phyloP scores from a whole-genome alignment of 208 protist genomes.

The Eutreptiella sp. region DNA sequence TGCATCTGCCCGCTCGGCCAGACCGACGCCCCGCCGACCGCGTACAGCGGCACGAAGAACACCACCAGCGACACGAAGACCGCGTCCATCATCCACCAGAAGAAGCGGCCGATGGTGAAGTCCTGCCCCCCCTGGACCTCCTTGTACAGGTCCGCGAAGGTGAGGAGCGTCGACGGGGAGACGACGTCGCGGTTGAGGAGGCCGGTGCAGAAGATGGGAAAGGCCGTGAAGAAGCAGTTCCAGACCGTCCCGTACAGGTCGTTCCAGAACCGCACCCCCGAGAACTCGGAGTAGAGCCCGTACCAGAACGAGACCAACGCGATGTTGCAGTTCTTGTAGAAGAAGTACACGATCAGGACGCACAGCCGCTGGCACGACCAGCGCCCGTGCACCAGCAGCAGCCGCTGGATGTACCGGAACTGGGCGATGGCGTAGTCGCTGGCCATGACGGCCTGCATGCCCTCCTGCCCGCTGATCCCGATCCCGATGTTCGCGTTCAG shows the following conservation, averaged over 20 bases:
- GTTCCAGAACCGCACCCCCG: background rate
- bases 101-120: constrained; percentile 31
- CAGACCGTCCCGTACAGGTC: constrained; percentile 34
- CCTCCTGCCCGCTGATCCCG: constrained; percentile 69
- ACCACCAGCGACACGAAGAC: constrained; percentile 25
- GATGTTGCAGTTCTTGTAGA: constrained; percentile 57
- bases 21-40: background rate
- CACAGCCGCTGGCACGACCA: constrained; percentile 42
- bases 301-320: constrained; percentile 47
- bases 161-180: background rate
- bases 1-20: background rate
- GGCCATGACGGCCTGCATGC: constrained; percentile 56
- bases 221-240: constrained; percentile 67
- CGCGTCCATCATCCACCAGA: constrained; percentile 18
- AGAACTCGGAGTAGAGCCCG: constrained; percentile 33
- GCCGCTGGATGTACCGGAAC: constrained; percentile 42
- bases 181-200: constrained; percentile 63
- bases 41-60: constrained; percentile 33
- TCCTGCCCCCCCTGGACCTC: background rate
- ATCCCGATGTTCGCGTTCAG: constrained; percentile 57
- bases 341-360: constrained; percentile 50
- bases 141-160: constrained; percentile 35
- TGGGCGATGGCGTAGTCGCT: constrained; percentile 60
- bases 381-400: constrained; percentile 35
- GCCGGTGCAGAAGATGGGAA: constrained; percentile 59